phyloP scores from a whole-genome alignment of 2,329 filamentous ascomycete genomes.

The Atkinsonella texensis region DNA sequence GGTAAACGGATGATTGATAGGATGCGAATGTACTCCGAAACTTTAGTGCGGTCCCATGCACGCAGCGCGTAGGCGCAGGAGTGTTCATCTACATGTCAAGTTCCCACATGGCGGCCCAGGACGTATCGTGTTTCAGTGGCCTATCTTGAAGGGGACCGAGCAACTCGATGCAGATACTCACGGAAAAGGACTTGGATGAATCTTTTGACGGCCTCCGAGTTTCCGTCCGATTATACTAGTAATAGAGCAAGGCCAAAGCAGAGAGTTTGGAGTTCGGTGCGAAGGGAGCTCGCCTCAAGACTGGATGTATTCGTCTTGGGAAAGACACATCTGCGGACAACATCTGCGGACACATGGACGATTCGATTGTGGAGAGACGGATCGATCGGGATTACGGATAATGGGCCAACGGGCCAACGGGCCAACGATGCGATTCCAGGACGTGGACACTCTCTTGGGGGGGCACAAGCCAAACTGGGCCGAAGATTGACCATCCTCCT shows the following conservation, averaged over 20 bases:
- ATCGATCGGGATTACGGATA: slow-evolving; percentile 34
- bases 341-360: slow-evolving; percentile 26
- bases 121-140: slow-evolving; percentile 29
- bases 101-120: slow-evolving; percentile 31
- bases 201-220: slow-evolving; percentile 27
- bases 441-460: slow-evolving; percentile 26
- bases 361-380: slow-evolving; percentile 31
- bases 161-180: slow-evolving; percentile 31
- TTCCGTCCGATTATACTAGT: slow-evolving; percentile 38
- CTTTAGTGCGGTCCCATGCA: slow-evolving; percentile 17
- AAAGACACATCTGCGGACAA: slow-evolving; percentile 33
- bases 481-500: slow-evolving; percentile 20
- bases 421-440: slow-evolving; percentile 27
- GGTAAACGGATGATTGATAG: too few species aligned
- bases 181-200: slow-evolving; percentile 30
- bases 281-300: slow-evolving; percentile 31
- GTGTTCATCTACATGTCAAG: slow-evolving; percentile 40
- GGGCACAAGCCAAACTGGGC: slow-evolving; percentile 17
- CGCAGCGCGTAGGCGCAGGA: slow-evolving; percentile 32
- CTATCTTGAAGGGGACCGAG: slow-evolving; percentile 30
- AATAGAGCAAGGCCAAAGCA: slow-evolving; percentile 33
- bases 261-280: slow-evolving; percentile 37
- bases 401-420: slow-evolving; percentile 13
- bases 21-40: too few species aligned
- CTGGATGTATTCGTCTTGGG: slow-evolving; percentile 40